Base-by-base conservation (phyloP, 352 stramenopile genomes). In the Phytophthora chlamydospora region DNA sequence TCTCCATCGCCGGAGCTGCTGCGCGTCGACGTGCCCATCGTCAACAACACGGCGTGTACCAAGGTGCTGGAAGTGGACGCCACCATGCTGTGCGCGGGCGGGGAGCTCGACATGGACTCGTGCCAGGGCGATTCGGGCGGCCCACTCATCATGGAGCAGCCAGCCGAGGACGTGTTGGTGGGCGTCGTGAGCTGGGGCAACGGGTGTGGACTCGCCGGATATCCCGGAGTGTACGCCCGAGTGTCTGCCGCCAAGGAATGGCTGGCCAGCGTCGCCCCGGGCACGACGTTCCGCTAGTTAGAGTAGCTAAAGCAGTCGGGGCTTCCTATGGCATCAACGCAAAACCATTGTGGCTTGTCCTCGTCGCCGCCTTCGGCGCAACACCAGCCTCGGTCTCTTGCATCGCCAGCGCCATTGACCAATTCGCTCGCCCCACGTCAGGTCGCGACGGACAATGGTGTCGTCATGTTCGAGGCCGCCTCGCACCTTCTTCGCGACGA, bases 41-140 rank as follows among this genome's bases (percentile, higher is more conserved):
- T 88, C 17, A 79, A 78, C 52, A 76, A 82, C 40, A 58, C 57
- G 0, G 62, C 55, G 1, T 90, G 79, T 52, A 52, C 52, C 16
- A 75, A 76, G 31, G 41, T 75, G 3, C 43, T 69, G 6, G 60
- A 68, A 19, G 59, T 80, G 29, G 66, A 76, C 19, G 32, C 58
- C 7, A 77, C 72, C 8, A 89, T 88, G 72, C 33, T 92, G n/a
- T 92, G 83, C 31, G 80, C 83, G 3, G 79, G 83, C 0, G 76
- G 79, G 17, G 32, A 67, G 19, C 34, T 54, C 19, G 68, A 75
- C 45, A 73, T 71, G 51, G 76, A 91, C 58, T 83, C 78, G 49
- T 92, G 83, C 61, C 71, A 89, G 43, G 79, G 79, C 10, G 80
- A 91, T 58, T 90, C 66, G 2, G 75, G 75, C 10, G 78, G 77